These are phyloP conservation scores for Fraxinus nigra DNA, from an alignment of 305 asterid genomes.

Conservation along the genomic window DNA sequence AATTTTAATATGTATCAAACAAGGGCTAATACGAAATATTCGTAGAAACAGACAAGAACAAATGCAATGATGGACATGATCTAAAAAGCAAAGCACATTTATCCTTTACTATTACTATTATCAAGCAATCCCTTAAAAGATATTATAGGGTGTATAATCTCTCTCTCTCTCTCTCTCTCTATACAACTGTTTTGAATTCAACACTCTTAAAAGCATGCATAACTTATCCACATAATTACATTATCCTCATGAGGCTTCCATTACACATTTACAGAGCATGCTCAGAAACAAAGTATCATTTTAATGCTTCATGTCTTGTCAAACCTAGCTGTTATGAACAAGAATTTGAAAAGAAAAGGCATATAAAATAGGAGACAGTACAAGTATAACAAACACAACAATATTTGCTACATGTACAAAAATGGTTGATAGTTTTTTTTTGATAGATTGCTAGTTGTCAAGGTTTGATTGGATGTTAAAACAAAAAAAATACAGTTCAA, in stretches of 20 bases:
- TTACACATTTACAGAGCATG: slow-evolving; percentile 14
- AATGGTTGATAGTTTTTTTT: too few relatives aligned
- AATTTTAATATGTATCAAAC: too few relatives aligned
- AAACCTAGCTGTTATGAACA: slow-evolving; percentile 40
- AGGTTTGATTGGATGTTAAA: background rate
- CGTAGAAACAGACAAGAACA: background rate
- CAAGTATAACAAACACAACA: background rate
- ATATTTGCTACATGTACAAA: too few relatives aligned
- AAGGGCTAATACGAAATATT: background rate
- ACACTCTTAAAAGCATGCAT: background rate
- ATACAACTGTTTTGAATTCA: slow-evolving; percentile 6
- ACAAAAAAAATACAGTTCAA: slow-evolving; percentile 33
- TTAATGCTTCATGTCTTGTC: slow-evolving; percentile 28
- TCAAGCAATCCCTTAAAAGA: background rate
- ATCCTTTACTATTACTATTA: background rate
- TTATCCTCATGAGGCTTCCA: background rate
- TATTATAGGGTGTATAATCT: background rate
- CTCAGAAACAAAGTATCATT: slow-evolving; percentile 2
- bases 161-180: background rate
- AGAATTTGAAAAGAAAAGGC: slow-evolving; percentile 4
- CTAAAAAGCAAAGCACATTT: background rate
- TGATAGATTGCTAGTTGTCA: background rate
- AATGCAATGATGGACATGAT: slow-evolving; percentile 8
- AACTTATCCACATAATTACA: slow-evolving; percentile 5
- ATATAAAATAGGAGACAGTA: slow-evolving; percentile 24